Base-by-base conservation (phyloP, 495 filamentous ascomycete species). In the Parmelia sp. region DNA sequence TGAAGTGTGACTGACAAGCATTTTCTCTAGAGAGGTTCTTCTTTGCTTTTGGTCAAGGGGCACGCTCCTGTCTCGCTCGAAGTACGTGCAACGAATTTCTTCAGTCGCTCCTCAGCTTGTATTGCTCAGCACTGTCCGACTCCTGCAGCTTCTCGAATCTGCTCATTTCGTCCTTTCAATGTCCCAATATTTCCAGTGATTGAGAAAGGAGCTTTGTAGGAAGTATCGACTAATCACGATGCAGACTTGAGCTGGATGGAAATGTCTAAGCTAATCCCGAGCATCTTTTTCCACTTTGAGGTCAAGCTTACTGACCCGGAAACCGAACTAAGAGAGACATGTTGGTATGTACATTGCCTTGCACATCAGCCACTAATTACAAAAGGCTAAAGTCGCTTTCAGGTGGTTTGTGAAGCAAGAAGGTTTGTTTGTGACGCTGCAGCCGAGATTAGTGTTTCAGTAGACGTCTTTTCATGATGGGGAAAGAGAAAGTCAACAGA, bases 1-100 rank as follows among this genome's bases (percentile, higher is more conserved):
- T 17, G 4, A 17, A 51, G 36, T 10, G 3, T 9, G 23, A 53
- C 29, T 57, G 36, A 61, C 58, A 80, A 68, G 84, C 86, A 66
- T 77, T 17, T 57, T 21, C 21, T 31, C 21, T 37, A 70, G 69
- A 70, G 35, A 66, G 71, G 2, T 71, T 71, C 66, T 74, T 74
- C 70, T 72, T 74, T 45, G 66, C 69, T 1, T 73, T 75, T 66
- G 74, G 74, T 14, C n/a, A 53, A 29, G 73, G 73, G 8, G 62
- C 71, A 17, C 68, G 74, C 29, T 58, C 65, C 61, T 75, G 71
- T 60, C 14, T 75, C 15, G 74, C 72, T 25, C 64, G 66, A 33
- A 75, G 70, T 66, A 71, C 21, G 27, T 55, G 23, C 3, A 49
- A 58, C 25, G 23, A 19, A 3, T 29, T 19, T 31, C n/a, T 40